Evolutionary conservation across 2,329 filamentous ascomycete species (phyloP).

Genomic region (Clarireedia hainanense): DNA sequence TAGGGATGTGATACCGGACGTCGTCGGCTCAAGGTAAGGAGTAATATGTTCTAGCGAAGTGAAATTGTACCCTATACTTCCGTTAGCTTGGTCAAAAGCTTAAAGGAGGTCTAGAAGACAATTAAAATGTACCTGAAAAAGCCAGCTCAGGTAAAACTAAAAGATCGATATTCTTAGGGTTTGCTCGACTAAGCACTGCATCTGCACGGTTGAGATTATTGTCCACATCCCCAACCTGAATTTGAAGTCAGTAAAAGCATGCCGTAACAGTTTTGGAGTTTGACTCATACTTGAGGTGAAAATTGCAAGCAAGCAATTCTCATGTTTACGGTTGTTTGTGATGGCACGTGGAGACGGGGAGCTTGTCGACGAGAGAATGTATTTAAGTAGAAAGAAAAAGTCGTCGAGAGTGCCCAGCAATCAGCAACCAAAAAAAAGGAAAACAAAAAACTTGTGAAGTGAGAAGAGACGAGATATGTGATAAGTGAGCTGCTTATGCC

Average conservation of each 20-base stretch:
- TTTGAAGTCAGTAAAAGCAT: neutral
- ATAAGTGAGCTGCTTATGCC: neutral
- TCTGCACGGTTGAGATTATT: slow-evolving; percentile 66
- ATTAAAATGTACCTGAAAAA: slow-evolving; percentile 50
- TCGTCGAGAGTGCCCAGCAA: neutral
- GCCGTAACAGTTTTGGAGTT: neutral
- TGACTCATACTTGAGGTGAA: slow-evolving; percentile 44
- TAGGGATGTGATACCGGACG: slow-evolving; percentile 57
- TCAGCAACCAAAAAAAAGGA: neutral
- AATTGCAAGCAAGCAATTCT: slow-evolving; percentile 66
- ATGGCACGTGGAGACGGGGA: neutral
- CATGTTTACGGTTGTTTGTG: slow-evolving; percentile 37
- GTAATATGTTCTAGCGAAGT: slow-evolving; percentile 57
- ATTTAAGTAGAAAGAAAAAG: neutral
- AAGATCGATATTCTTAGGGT: slow-evolving; percentile 53
- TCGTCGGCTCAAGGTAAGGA: slow-evolving; percentile 60
- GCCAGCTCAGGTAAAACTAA: slow-evolving; percentile 70
- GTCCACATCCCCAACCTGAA: slow-evolving; percentile 57
- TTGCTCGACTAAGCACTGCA: slow-evolving; percentile 46
- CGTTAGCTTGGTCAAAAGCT: neutral
- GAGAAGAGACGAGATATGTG: neutral
- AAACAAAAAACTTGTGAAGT: neutral
- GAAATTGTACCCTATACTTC: slow-evolving; percentile 60
- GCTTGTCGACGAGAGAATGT: neutral
- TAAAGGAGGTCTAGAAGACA: neutral